phyloP scores from a whole-genome alignment of 371 early-diverging fungal species.

The Haplosporangium sp. region DNA sequence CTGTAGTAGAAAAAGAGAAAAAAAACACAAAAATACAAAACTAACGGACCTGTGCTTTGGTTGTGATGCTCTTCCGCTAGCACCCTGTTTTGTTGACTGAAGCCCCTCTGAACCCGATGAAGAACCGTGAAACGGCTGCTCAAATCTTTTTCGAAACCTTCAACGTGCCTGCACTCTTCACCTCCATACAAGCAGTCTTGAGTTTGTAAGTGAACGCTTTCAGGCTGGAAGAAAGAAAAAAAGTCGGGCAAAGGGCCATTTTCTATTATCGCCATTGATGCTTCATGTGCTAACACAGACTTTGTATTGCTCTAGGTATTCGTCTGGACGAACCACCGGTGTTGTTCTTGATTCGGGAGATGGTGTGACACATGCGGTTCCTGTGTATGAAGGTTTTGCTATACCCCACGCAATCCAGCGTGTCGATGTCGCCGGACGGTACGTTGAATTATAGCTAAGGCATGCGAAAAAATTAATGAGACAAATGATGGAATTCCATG shows the following conservation, averaged over 20 bases:
- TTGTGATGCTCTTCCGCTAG: slow-evolving; percentile 71
- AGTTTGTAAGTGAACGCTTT: slow-evolving; percentile 33
- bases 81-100: slow-evolving; percentile 99
- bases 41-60: neutral
- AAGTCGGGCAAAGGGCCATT: slow-evolving; percentile 79
- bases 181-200: slow-evolving; percentile 90
- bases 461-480: neutral
- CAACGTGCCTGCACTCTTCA: slow-evolving; percentile 99
- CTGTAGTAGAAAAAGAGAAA: too few relatives aligned
- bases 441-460: neutral
- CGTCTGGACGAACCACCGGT: slow-evolving; percentile 99
- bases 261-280: slow-evolving; percentile 76
- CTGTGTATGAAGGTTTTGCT: slow-evolving; percentile 99
- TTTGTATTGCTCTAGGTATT: slow-evolving; percentile 52
- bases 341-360: slow-evolving; percentile 99
- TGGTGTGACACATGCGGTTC: slow-evolving; percentile 99
- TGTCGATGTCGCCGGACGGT: slow-evolving; percentile 87
- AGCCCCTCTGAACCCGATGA: slow-evolving; percentile 99
- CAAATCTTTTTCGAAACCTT: slow-evolving; percentile 99
- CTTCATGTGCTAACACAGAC: slow-evolving; percentile 59
- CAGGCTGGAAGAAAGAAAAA: neutral
- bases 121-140: slow-evolving; percentile 99
- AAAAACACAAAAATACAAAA: neutral
- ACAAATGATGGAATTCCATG: neutral
- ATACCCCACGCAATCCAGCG: slow-evolving; percentile 99